Evolutionary conservation across 1,284 basidiomycete genomes (phyloP), one percentile per base, ranked within the genome.

Genomic region (Inonotus hispidus): DNA sequence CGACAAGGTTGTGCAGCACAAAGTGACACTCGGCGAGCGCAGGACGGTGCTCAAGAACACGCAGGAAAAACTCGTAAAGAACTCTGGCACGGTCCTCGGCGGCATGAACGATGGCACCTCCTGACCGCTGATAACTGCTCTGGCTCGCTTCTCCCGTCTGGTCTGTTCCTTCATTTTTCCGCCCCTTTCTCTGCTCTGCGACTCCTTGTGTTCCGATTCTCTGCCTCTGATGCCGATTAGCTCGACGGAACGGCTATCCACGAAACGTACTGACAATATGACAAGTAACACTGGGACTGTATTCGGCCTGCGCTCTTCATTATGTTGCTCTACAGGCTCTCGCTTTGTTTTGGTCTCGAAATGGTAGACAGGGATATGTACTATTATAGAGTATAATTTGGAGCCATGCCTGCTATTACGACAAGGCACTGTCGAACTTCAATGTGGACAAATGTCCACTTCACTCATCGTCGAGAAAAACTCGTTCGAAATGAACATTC

Each of bases 1-100:
- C 21, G 43, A 46, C 25, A 65, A 49, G 41, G 54, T 66, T 53
- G 43, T 49, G 13, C 19, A 61, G 23, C 65, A 65, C 47, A 58
- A 62, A 38, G 56, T 52, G 21, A 45, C 45, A 7, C 60, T 63
- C 19, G 32, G 54, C 1, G 58, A 62, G 41, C 62, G 56, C 23
- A 45, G 58, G 8, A 41, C 45, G 8, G 53, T 58, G 59, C 49
- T 66, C 39, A 65, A 56, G 47, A 55, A 43, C 21, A 52, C 53
- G 47, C 64, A 60, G 27, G 45, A 64, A 53, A 59, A 62, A 46
- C 61, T 66, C 25, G 64, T 66, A 37, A 60, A 60, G 32, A 55
- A 65, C 35, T 61, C 65, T 16, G 64, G 65, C 16, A 39, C 50
- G 3, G 60, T 66, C 2, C 55, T 66, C 13, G 65, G 62, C 2